phyloP scores from a whole-genome alignment of 805 yeast genomes.

The Kuraishia borneana region DNA sequence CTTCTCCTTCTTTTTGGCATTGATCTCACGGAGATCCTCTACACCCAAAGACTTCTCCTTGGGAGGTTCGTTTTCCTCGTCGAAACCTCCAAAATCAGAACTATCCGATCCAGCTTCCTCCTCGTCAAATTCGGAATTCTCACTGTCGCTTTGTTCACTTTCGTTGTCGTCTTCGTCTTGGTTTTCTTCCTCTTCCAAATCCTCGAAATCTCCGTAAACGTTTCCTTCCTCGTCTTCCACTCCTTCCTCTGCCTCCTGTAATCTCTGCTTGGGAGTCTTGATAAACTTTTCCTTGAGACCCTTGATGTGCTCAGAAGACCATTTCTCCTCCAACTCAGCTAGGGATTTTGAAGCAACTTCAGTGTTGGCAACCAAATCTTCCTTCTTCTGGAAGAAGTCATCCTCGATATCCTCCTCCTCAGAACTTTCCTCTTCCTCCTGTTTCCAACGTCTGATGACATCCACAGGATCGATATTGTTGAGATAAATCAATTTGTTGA shows the following conservation, averaged over 20 bases:
- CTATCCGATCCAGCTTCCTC: constrained; percentile 31
- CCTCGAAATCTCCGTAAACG: constrained; percentile 31
- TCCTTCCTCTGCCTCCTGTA: constrained; percentile 14
- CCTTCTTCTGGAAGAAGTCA: constrained; percentile 46
- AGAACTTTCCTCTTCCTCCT: constrained; percentile 33
- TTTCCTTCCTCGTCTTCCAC: constrained; percentile 36
- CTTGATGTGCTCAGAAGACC: constrained; percentile 18
- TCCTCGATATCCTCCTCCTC: constrained; percentile 26
- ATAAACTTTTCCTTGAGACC: constrained; percentile 1
- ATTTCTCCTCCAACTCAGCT: constrained; percentile 33
- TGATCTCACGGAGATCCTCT: constrained; percentile 67
- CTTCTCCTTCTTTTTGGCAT: constrained; percentile 85
- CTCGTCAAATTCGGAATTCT: constrained; percentile 14
- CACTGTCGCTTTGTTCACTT: constrained; percentile 24
- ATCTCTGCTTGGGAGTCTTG: constrained; percentile 30
- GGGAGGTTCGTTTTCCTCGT: constrained; percentile 24
- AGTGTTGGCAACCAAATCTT: constrained; percentile 23
- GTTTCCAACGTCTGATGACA: constrained; percentile 61
- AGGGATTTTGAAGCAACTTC: constrained; percentile 25
- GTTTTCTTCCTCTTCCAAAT: constrained; percentile 12
- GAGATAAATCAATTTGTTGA: constrained; percentile 71
- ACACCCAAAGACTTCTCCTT: constrained; percentile 37
- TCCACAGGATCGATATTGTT: constrained; percentile 67
- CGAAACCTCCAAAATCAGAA: constrained; percentile 45
- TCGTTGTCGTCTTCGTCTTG: constrained; percentile 18